Conservation (phyloP, 2,329 filamentous ascomycete species). For the Xylaria digitata region DNA sequence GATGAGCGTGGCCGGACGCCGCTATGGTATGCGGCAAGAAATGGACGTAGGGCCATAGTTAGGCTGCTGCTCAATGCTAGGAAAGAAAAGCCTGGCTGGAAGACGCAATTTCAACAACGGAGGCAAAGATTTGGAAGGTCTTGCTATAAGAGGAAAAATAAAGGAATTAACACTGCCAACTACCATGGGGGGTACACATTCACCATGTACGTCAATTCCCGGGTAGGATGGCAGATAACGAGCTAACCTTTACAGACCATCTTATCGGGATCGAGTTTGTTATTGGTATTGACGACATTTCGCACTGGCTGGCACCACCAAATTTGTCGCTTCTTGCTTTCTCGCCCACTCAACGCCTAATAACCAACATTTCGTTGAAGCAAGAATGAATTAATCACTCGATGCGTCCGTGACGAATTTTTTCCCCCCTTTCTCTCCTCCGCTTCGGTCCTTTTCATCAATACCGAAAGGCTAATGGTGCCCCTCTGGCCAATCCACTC, state of each 20-base stretch:
- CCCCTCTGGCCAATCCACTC: conserved; percentile 37
- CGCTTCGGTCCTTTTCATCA: too few relatives aligned
- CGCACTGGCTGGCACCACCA: not conserved
- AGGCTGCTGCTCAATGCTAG: not conserved
- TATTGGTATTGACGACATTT: not conserved
- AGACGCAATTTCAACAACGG: too few relatives aligned
- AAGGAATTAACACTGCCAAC: too few relatives aligned
- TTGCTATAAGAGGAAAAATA: too few relatives aligned
- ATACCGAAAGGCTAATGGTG: conserved; percentile 38
- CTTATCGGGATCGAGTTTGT: conserved; percentile 6
- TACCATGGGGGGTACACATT: not conserved
- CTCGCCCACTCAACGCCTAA: not conserved
- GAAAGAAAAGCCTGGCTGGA: too few relatives aligned
- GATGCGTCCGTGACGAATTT: conserved; percentile 28
- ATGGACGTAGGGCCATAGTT: not conserved
- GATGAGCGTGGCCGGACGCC: not conserved
- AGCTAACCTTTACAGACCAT: not conserved
- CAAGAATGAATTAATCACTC: not conserved
- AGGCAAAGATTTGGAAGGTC: too few relatives aligned
- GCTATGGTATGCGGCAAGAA: not conserved
- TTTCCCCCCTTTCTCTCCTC: not conserved
- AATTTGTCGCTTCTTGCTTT: not conserved
- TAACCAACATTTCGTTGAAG: not conserved
- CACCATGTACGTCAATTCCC: too few relatives aligned
- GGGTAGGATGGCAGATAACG: not conserved